A percentile compares a stretch with the other conserved stretches of the same genome.
Conservation (phyloP, 768 basidiomycete genomes). For the Boletus barrowsii region DNA sequence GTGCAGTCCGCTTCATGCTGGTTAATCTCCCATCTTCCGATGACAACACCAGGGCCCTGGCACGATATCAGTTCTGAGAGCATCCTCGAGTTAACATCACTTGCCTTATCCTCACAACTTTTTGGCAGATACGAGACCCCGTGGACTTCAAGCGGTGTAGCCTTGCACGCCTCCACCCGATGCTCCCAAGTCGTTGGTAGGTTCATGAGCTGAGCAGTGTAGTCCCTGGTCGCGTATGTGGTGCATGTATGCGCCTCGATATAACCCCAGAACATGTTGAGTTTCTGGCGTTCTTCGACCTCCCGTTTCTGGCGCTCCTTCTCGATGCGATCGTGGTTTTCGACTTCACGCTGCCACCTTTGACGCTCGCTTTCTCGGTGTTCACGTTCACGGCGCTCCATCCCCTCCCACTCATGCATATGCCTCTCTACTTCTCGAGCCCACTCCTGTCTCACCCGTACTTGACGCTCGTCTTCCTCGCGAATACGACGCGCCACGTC, state of each 20-base stretch:
- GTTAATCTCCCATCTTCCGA: slow-evolving; percentile 27
- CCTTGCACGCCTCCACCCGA: slow-evolving; percentile 27
- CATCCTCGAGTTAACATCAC: background rate
- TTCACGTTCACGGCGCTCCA: slow-evolving; percentile 8
- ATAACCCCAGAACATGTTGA: slow-evolving; percentile 24
- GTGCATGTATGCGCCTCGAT: slow-evolving; percentile 21
- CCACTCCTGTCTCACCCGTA: slow-evolving; percentile 2
- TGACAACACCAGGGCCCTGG: slow-evolving; percentile 17
- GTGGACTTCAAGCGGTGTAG: slow-evolving; percentile 23
- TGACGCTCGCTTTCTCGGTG: slow-evolving; percentile 6
- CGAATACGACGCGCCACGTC: slow-evolving; percentile 3
- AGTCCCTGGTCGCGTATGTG: slow-evolving; percentile 26
- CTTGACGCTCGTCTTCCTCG: slow-evolving; percentile 9
- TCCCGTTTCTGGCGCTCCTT: slow-evolving; percentile 19
- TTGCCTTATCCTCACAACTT: slow-evolving; percentile 21
- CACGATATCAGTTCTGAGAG: background rate
- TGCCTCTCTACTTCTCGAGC: slow-evolving; percentile 4
- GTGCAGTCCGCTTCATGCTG: slow-evolving; percentile 29
- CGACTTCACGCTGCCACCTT: slow-evolving; percentile 17
- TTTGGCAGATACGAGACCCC: slow-evolving; percentile 17
- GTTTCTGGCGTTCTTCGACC: slow-evolving; percentile 26
- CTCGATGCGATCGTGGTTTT: slow-evolving; percentile 14
- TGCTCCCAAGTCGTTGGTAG: slow-evolving; percentile 21
- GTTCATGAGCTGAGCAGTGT: slow-evolving; percentile 28
- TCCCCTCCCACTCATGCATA: slow-evolving; percentile 7